These are phyloP conservation scores for Huntiella savannae DNA, from an alignment of 2,329 filamentous ascomycete species.

Conservation along the genomic window DNA sequence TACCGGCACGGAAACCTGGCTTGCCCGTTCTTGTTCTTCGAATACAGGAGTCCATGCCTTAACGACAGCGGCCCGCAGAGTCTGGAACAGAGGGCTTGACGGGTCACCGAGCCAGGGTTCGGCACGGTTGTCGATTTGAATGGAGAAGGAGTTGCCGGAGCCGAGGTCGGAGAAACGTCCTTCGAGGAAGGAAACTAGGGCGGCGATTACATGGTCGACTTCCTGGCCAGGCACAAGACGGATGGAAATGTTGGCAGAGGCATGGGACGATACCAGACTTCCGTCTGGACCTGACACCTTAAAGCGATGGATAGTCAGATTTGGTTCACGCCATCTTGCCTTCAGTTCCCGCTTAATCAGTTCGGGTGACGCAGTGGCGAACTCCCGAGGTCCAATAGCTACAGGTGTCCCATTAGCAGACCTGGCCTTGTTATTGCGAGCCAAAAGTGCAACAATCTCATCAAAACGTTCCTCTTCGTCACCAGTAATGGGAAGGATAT, in stretches of 20 bases:
- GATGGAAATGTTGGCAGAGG: conserved; percentile 73
- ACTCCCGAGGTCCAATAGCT: neutral
- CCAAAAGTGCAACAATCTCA: conserved; percentile 61
- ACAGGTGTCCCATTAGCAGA: neutral
- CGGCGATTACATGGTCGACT: conserved; percentile 52
- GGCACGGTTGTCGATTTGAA: conserved; percentile 80
- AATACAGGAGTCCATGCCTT: conserved; percentile 56
- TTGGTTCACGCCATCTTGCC: conserved; percentile 88
- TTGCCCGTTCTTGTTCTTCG: conserved; percentile 14
- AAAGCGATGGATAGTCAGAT: conserved; percentile 81
- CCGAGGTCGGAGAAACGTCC: conserved; percentile 54
- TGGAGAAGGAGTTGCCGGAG: conserved; percentile 60
- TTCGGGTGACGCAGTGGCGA: neutral
- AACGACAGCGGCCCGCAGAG: conserved; percentile 67
- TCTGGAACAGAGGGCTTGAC: conserved; percentile 75
- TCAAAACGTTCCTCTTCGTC: conserved; percentile 67
- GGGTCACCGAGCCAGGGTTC: conserved; percentile 94
- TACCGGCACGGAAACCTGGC: neutral
- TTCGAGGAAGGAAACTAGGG: conserved; percentile 47
- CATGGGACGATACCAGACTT: conserved; percentile 76
- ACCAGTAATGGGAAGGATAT: conserved; percentile 53
- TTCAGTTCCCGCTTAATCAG: conserved; percentile 63
- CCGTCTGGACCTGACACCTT: conserved; percentile 84
- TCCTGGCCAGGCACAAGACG: conserved; percentile 89
- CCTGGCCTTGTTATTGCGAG: conserved; percentile 27